Evolutionary conservation across 2,329 filamentous ascomycete genomes (phyloP), one percentile per base, ranked within the genome.

Genomic region (Fusarium brachygibbosum): DNA sequence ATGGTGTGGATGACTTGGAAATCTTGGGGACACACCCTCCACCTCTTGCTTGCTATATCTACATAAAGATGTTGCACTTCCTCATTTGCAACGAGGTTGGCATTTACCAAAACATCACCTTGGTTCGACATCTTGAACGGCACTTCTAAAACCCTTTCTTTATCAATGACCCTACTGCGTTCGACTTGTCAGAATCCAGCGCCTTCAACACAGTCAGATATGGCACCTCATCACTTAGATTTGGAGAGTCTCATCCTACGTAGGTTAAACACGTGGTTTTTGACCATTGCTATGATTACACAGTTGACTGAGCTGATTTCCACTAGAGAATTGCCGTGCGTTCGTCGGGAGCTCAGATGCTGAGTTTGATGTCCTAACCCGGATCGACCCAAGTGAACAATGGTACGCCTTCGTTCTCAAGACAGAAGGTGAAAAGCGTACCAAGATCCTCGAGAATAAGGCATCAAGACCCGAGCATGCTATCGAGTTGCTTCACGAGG

Each of bases 401-500:
- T 77, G 76, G 76, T 63, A 68, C 32, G 68, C 64, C 41, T 72
- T 71, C 37, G 63, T 77, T 35, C 48, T 78, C 49, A 73, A 74
- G 62, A 72, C 65, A 12, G 70, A 75, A 42, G 52, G 44, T 17
- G 71, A 73, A 45, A 66, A 67, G 31, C 76, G 77, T 14, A 69
- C 70, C 28, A 74, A 69, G 19, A 63, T 79, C 16, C 68, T 82
- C 12, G 76, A 76, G n/a, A 79, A 77, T 21, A 67, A 76, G 3
- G 78, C 71, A 9, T 45, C 60, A 17, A 75, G 76, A 17, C 58
- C 76, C 10, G 57, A 75, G 23, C 75, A 75, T 6, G 81, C 80
- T 12, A 69, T 83, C 8, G 76, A 79, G 51, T 60, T 74, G 17
- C 78, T 83, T n/a, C 78, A 81, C 60, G 60, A 69, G 45, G 79